Evolutionary conservation across 2,329 filamentous ascomycete genomes (phyloP).

Genomic region (Penicillium sp.): DNA sequence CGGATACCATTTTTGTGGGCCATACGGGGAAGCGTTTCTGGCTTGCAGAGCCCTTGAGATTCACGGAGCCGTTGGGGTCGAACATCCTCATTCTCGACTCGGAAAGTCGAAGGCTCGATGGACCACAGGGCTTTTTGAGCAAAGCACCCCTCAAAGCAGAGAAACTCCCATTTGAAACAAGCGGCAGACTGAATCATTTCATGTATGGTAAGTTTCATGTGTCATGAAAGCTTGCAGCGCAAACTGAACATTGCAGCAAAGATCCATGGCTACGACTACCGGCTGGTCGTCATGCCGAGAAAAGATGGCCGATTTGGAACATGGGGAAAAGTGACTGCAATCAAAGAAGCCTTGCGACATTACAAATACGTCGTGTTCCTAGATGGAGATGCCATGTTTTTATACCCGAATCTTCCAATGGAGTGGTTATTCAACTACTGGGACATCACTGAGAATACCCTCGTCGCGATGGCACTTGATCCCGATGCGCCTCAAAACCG

Average conservation of each 20-base stretch:
- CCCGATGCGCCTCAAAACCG: conserved; percentile 42
- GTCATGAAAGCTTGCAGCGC: not conserved
- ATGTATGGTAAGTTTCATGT: conserved; percentile 32
- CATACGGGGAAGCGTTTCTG: conserved; percentile 1
- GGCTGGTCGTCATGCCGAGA: conserved; percentile 48
- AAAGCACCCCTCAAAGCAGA: conserved; percentile 3
- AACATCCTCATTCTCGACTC: conserved; percentile 18
- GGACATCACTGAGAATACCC: conserved; percentile 43
- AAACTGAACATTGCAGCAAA: conserved; percentile 1
- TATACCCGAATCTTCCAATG: conserved; percentile 46
- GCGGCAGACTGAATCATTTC: conserved; percentile 42
- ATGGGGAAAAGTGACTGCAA: conserved; percentile 48
- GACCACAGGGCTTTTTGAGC: conserved; percentile 15
- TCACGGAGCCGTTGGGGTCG: conserved; percentile 11
- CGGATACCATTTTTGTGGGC: not conserved
- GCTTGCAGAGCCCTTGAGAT: not conserved
- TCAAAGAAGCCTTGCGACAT: conserved; percentile 40
- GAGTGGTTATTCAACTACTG: conserved; percentile 54
- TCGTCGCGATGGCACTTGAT: conserved; percentile 51
- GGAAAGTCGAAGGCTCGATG: conserved; percentile 16
- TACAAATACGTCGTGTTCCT: conserved; percentile 49
- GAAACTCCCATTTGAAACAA: conserved; percentile 2
- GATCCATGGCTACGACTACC: conserved; percentile 8
- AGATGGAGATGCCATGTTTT: conserved; percentile 48
- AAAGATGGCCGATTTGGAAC: conserved; percentile 51